These are phyloP conservation scores for Eimeria acervulina DNA, from an alignment of 169 alveolate genomes.

Conservation along the genomic window DNA sequence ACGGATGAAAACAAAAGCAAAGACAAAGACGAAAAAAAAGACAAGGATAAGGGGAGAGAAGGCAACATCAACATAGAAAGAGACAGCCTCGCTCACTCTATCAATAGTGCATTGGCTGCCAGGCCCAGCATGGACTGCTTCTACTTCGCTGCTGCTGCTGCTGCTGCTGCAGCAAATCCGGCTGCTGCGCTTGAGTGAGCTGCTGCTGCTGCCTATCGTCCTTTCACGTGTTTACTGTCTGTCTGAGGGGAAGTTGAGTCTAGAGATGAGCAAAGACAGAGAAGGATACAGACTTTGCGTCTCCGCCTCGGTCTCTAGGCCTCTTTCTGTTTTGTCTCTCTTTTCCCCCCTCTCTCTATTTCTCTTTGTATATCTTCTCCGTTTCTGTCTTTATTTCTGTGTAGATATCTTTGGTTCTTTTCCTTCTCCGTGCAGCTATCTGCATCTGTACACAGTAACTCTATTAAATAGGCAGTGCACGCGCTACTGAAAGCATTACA, in stretches of 20 bases:
- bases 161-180: conserved; percentile 4
- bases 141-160: conserved; percentile 13
- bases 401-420: no score
- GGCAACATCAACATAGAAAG: not conserved
- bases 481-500: no score
- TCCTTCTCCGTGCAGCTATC: no score
- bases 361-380: not conserved
- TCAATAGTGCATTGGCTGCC: not conserved
- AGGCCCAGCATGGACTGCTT: conserved; percentile 18
- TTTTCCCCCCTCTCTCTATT: not conserved
- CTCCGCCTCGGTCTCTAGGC: no score
- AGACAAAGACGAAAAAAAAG: not conserved
- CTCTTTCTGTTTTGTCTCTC: not conserved
- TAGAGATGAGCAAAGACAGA: not conserved
- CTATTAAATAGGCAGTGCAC: no score
- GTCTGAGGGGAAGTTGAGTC: not conserved
- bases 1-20: not conserved
- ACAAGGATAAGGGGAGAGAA: not conserved
- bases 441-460: no score
- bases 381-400: no score
- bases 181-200: not conserved
- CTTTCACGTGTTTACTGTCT: not conserved
- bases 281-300: no score
- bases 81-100: not conserved
- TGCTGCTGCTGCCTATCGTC: not conserved